Evolutionary conservation across 2,329 filamentous ascomycete species (phyloP), one percentile per base, ranked within the genome.

Genomic region (Cucurbitaria berberidis): DNA sequence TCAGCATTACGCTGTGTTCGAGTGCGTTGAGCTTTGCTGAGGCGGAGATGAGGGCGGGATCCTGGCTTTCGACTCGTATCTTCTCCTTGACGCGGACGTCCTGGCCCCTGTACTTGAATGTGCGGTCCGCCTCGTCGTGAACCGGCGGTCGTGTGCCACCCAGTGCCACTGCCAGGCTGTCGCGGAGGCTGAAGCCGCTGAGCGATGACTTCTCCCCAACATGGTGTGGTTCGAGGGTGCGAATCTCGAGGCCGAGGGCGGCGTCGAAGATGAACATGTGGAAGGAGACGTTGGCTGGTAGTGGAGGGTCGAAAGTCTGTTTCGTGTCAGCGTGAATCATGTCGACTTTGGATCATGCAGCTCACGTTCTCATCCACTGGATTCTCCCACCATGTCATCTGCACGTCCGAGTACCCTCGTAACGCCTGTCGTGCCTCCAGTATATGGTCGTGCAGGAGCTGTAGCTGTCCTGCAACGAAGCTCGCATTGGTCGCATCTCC

Each of bases 81-180:
- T 97, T 97, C 73, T 97, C 93, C 62, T 88, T 86, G 40, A 98
- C 93, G 59, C 86, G 88, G 2, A 97, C 92, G 56, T 95, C 86
- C 50, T 86, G 82, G 4, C 84, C 84, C 13, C 78, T 67, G 75
- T 84, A 97, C 3, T 78, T 80, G 73, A 96, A 97, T 0, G 89
- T 78, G 32, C 86, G 83, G 55, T 93, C 89, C 59, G 88, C 86
- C 75, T 98, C 93, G 45, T 81, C 80, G 59, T 82, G 80, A 6
- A 67, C 63, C 11, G 75, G 77, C 3, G 70, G 63, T 52, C 74
- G 71, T 1, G 69, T 55, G 11, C 74, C 78, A 13, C 79, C 79
- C 1, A 82, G 68, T 5, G 80, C 80, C 3, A 74, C 74, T 9
- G 77, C 77, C 10, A 88, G 72, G 19, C 82, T 78, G 53, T 86